Evolutionary conservation across 129 eudicot genomes (phyloP).

Genomic region (Lactuca saligna): DNA sequence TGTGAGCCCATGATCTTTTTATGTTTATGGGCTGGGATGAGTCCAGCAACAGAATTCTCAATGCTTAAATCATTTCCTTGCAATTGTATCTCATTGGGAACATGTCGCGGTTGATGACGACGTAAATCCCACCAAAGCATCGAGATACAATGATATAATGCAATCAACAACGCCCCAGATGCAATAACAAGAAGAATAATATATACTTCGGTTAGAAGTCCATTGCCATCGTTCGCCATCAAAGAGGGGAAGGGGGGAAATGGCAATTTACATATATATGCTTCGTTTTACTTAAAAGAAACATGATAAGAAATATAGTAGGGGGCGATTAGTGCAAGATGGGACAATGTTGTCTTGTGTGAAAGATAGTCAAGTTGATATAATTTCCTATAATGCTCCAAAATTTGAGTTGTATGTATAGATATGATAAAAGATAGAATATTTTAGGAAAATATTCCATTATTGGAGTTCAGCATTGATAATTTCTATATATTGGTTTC

Average conservation of each 20-base stretch:
- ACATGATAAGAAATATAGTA: conserved; percentile 27
- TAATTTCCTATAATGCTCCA: background rate
- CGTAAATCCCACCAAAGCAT: conserved; percentile 35
- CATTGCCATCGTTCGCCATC: conserved; percentile 23
- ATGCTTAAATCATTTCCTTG: conserved; percentile 16
- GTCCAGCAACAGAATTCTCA: conserved; percentile 27
- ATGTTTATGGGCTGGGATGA: conserved; percentile 38
- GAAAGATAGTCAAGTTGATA: background rate
- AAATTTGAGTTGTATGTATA: conserved; percentile 14
- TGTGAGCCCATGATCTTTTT: conserved; percentile 22
- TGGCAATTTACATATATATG: conserved; percentile 15
- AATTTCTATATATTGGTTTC: conserved; percentile 6
- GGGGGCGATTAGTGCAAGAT: conserved; percentile 41
- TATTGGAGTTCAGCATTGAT: conserved; percentile 1
- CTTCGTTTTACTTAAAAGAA: conserved; percentile 10
- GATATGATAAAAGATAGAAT: background rate
- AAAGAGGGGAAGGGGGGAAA: background rate
- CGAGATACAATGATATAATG: conserved; percentile 33
- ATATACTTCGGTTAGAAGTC: conserved; percentile 21
- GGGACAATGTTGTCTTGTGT: conserved; percentile 24
- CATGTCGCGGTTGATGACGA: conserved; percentile 5
- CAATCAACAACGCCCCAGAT: conserved; percentile 35
- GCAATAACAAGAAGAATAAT: conserved; percentile 34
- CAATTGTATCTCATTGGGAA: background rate
- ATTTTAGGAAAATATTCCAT: background rate